Base-by-base conservation (phyloP, 768 basidiomycete genomes). In the Vararia minispora region DNA sequence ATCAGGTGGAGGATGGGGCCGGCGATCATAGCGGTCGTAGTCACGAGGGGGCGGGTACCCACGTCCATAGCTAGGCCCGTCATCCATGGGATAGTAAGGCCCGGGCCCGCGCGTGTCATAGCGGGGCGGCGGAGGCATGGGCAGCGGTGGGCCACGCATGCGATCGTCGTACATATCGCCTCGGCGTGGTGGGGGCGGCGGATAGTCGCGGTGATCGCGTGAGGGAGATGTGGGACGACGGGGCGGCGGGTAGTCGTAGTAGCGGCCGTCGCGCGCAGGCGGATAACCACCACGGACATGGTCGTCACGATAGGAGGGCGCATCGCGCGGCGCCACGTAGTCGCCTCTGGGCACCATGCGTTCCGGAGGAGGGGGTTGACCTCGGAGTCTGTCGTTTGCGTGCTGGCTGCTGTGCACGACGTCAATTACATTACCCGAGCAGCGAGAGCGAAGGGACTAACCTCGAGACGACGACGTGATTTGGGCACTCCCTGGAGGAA, bases 121-220 rank as follows among this genome's bases (percentile, higher is more conserved):
- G 47, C 71, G 66, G 47, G 76, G 70, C 38, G 71, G 59, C n/a
- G 63, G 64, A 21, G 72, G 60, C 13, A 64, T 67, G 5, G 53
- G 52, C 18, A 58, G 56, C n/a, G 63, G 59, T 39, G 66, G 57
- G 40, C 71, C 79, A 32, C 79, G 68, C 49, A 56, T 50, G 50
- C 77, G 68, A 47, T 75, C 78, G 34, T 87, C 85, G 47, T 88
- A 81, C 49, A 74, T 68, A 33, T 87, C 81, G 41, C 78, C 72
- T 47, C 63, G 60, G 43, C 65, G 50, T 46, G 63, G 58, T 43
- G 67, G 59, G 28, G 67, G 63, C 26, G 63, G 60, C 44, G 68
- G 65, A 57, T 79, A 76, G 41, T 84, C 83, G 27, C 79, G 66
- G 50, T 72, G 74, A 9, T 82, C 83, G 47, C 80, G 67, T 12